phyloP scores from a whole-genome alignment of 2,329 filamentous ascomycete species.

The Alternaria hordeiaustralica region DNA sequence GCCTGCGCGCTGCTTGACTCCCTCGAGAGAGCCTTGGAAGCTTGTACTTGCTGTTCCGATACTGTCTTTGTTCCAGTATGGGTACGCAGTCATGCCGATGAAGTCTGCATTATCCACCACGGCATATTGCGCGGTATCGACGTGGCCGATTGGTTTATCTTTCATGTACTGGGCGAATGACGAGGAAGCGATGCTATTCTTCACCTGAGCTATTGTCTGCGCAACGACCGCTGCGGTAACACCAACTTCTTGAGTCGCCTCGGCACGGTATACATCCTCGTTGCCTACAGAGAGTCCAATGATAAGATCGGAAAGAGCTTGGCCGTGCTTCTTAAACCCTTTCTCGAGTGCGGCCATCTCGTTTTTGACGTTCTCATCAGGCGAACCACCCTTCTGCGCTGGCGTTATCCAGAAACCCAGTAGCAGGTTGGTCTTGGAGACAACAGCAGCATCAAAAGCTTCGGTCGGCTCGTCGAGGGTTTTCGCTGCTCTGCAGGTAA shows the following conservation, averaged over 20 bases:
- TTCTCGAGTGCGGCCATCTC: slow-evolving; percentile 41
- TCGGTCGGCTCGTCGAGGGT: slow-evolving; percentile 64
- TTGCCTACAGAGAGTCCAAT: slow-evolving; percentile 45
- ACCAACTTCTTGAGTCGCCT: slow-evolving; percentile 58
- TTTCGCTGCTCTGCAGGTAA: slow-evolving; percentile 64
- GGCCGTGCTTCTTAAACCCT: slow-evolving; percentile 41
- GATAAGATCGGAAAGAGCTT: slow-evolving; percentile 60
- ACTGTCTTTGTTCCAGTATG: slow-evolving; percentile 37
- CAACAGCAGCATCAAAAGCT: slow-evolving; percentile 44
- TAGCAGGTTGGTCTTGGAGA: slow-evolving; percentile 40
- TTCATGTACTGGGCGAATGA: slow-evolving; percentile 53
- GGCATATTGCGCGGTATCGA: slow-evolving; percentile 36
- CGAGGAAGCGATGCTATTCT: slow-evolving; percentile 63
- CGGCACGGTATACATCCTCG: slow-evolving; percentile 65
- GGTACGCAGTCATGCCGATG: slow-evolving; percentile 43
- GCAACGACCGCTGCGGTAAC: slow-evolving; percentile 69
- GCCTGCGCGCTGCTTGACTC: slow-evolving; percentile 28
- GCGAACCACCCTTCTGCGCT: slow-evolving; percentile 50
- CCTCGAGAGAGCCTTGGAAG: slow-evolving; percentile 29
- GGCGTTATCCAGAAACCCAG: slow-evolving; percentile 42
- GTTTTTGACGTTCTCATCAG: slow-evolving; percentile 21
- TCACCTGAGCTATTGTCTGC: slow-evolving; percentile 55
- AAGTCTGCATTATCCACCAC: slow-evolving; percentile 41
- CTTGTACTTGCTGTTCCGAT: slow-evolving; percentile 50
- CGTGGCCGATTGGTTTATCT: slow-evolving; percentile 52